Evolutionary conservation across 352 stramenopile species (phyloP), one percentile per base, ranked within the genome.

Genomic region (Phytophthora hybrid): DNA sequence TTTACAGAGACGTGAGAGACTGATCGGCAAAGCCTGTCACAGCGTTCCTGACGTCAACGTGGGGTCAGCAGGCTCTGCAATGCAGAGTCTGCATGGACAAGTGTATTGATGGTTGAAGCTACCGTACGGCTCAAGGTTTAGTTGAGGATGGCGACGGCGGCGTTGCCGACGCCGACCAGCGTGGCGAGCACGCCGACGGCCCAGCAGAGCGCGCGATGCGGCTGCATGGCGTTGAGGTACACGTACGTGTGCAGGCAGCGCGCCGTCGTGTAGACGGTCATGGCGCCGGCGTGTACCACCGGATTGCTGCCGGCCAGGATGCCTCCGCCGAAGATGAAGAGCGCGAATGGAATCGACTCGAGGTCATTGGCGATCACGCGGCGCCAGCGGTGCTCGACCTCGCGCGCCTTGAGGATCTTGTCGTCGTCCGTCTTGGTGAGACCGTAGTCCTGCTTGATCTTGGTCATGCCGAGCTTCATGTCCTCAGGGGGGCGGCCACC

Each of bases 301-400:
- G 73, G 31, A 55, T 82, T 76, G 23, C 72, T 77, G 21, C 71
- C 71, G 34, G 71, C 78, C n/a, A 89, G 47, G 55, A 90, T 59
- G 3, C 74, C 78, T 4, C 71, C 67, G 26, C 74, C 80, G 46
- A 88, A 89, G 19, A 89, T 67, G 31, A 88, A 69, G 14, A 91
- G 73, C 23, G 71, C 84, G 34, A 91, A 77, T 11, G 84, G 84
- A 18, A 91, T 81, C 16, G 80, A 82, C 63, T 91, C 84, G 5
- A 91, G 69, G 46, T 91, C 84, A 73, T 91, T 91, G 57, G 63
- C 49, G 29, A 91, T 64, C 54, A 91, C 79, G 44, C 82, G 79
- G 23, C 78, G 70, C 84, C 84, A 91, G 53, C 81, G 81, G 44
- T 85, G 59, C 49, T 84, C 77, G 7, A 60, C 47, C 31, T 76